Evolutionary conservation across 805 yeast genomes (phyloP).

Genomic region (Suhomyces xylopsoci): DNA sequence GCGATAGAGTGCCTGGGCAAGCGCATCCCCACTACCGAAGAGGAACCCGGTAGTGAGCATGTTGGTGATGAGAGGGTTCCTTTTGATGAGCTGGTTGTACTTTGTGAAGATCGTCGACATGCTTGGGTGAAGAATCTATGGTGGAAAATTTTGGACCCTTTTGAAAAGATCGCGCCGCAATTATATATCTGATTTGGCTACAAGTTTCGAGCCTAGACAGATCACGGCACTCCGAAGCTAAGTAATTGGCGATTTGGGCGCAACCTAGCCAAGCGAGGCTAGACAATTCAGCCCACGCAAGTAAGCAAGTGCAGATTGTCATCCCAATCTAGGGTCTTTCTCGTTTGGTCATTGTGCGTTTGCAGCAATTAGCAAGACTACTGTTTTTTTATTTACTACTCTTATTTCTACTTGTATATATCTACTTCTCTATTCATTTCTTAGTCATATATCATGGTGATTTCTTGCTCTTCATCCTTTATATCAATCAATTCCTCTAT

Average conservation of each 20-base stretch:
- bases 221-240: background rate
- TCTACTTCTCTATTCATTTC: background rate
- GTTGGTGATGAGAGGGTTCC: conserved; percentile 45
- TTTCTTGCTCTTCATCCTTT: conserved; percentile 34
- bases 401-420: background rate
- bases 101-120: conserved; percentile 14
- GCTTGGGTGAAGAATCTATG: background rate
- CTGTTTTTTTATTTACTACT: background rate
- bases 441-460: conserved; percentile 30
- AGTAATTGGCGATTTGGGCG: background rate
- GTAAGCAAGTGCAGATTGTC: background rate
- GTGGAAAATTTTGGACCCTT: background rate
- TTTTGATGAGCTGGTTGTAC: conserved; percentile 24
- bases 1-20: conserved; percentile 59
- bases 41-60: conserved; percentile 48
- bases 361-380: background rate
- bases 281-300: background rate
- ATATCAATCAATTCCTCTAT: conserved; percentile 40
- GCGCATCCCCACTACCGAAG: conserved; percentile 71
- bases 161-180: background rate
- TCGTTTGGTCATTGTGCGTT: background rate
- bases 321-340: background rate
- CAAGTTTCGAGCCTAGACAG: background rate
- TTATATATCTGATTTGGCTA: no score
- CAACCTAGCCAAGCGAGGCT: background rate